Evolutionary conservation across 1,284 basidiomycete species (phyloP).

Genomic region (Ceraceosorus guamensis): DNA sequence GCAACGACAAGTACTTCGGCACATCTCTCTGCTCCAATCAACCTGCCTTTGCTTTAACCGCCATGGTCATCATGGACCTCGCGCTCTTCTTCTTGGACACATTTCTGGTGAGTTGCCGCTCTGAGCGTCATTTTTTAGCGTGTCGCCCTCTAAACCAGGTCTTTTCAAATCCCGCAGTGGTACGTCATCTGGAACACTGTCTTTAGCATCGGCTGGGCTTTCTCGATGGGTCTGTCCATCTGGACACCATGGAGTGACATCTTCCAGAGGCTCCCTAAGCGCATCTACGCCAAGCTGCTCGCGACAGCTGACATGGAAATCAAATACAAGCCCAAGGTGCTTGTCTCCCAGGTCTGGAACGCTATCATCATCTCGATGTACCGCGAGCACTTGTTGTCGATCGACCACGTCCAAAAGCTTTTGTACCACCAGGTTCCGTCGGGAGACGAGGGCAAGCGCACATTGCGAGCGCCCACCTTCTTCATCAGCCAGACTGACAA

Average conservation of each 20-base stretch:
- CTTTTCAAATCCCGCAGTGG: conserved; percentile 16
- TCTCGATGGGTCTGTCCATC: conserved; percentile 47
- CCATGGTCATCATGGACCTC: conserved; percentile 48
- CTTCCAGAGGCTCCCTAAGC: conserved; percentile 48
- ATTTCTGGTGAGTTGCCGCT: conserved; percentile 18
- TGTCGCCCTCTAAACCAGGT: no score
- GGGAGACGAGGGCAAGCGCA: conserved; percentile 47
- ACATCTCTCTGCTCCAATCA: conserved; percentile 42
- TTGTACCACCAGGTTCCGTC: conserved; percentile 48
- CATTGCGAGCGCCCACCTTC: conserved; percentile 47
- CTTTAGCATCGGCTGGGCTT: conserved; percentile 48
- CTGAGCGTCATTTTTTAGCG: not conserved
- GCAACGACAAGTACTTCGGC: conserved; percentile 48
- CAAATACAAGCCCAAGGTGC: conserved; percentile 49
- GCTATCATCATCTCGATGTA: conserved; percentile 50
- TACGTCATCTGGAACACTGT: conserved; percentile 50
- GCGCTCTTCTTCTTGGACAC: conserved; percentile 48
- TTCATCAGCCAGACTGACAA: conserved; percentile 48
- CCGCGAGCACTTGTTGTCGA: conserved; percentile 47
- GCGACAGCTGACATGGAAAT: conserved; percentile 49
- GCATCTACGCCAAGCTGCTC: conserved; percentile 48
- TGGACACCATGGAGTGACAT: conserved; percentile 49
- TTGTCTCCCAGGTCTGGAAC: conserved; percentile 49
- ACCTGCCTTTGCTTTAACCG: conserved; percentile 43
- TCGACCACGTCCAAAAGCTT: conserved; percentile 48